Percentiles rank a stretch among this genome's conserved stretches.
These are phyloP conservation scores for Claviceps pusilla DNA, from an alignment of 2,329 filamentous ascomycete genomes.

Conservation along the genomic window DNA sequence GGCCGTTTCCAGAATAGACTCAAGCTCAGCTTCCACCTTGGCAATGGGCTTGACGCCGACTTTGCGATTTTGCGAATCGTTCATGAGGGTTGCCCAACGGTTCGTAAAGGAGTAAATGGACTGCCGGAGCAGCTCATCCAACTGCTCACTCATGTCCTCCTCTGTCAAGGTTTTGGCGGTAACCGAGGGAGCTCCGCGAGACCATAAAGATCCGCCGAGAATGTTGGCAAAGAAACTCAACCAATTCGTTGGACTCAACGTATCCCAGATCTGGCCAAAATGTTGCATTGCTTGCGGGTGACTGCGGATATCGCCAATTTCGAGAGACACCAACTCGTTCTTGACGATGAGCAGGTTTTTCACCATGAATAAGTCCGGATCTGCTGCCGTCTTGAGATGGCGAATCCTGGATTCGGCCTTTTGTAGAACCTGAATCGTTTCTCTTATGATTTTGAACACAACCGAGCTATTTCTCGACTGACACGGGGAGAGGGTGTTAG, in stretches of 20 bases:
- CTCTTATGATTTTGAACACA: conserved; percentile 63
- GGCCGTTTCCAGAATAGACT: conserved; percentile 38
- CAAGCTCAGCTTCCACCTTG: conserved; percentile 41
- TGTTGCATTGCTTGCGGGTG: conserved; percentile 38
- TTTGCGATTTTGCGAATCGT: conserved; percentile 33
- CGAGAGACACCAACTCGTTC: conserved; percentile 87
- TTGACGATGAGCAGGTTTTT: conserved; percentile 91
- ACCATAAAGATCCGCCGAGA: conserved; percentile 41
- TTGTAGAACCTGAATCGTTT: conserved; percentile 72
- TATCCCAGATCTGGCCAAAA: conserved; percentile 51
- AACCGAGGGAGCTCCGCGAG: conserved; percentile 19
- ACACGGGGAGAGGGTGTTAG: background rate
- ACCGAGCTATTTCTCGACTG: conserved; percentile 35
- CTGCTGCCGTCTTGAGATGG: conserved; percentile 42
- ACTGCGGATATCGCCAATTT: conserved; percentile 60
- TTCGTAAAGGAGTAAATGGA: conserved; percentile 49
- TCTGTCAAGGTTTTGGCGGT: conserved; percentile 27
- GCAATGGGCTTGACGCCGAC: conserved; percentile 34
- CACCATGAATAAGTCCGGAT: conserved; percentile 82
- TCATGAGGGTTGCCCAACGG: conserved; percentile 38
- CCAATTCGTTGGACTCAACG: conserved; percentile 41
- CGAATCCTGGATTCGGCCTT: conserved; percentile 59
- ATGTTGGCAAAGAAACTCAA: conserved; percentile 44
- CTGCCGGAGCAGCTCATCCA: conserved; percentile 47
- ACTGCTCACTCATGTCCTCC: conserved; percentile 48